Evolutionary conservation across 2,329 filamentous ascomycete genomes (phyloP), one percentile per base, ranked within the genome.

Genomic region (Aschersonia sp.): DNA sequence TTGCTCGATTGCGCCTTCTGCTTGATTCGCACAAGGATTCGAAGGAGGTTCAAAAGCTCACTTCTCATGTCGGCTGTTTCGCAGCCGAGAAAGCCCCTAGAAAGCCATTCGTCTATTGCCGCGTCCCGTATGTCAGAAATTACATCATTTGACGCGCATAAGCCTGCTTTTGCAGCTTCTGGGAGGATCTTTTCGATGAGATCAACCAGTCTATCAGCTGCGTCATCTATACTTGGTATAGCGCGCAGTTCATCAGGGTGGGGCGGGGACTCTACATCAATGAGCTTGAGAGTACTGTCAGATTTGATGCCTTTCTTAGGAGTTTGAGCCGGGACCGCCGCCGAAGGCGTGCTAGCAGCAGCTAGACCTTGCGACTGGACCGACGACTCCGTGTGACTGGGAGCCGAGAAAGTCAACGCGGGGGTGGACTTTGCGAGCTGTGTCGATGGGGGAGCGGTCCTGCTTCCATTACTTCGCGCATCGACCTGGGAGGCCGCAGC

Each of bases 91-190:
- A 55, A 55, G 0, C 58, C 58, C 9, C 56, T 50, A 3, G 49
- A 35, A 5, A 56, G 47, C 59, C 59, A 62, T 28, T 53, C 49
- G 1, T 57, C 53, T 9, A 61, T 51, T 3, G 58, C 52, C 0
- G 52, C 53, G 5, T 61, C 56, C 28, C 59, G 53, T 6, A 64
- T 55, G 2, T 54, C 57, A 4, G 54, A 46, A 29, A 53, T 40
- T 1, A 43, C 44, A 10, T 53, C 47, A 4, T 53, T 50, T 3
- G 48, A 46, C 4, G 54, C 9, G 30, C 42, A 5, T 0, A 51
- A 9, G 6, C 51, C 53, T 9, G 49, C 29, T n/a, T 50, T 45
- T 28, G 46, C 41, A 31, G 55, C 44, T 31, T 52, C 49, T 9
- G 49, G 47, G 5, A 60, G 38, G 4, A 56, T 53, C 4, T 48